A percentile compares a stretch with the other conserved stretches of the same genome.
Evolutionary conservation across 2,329 filamentous ascomycete species (phyloP).

Genomic region (Talaromyces marneffei): DNA sequence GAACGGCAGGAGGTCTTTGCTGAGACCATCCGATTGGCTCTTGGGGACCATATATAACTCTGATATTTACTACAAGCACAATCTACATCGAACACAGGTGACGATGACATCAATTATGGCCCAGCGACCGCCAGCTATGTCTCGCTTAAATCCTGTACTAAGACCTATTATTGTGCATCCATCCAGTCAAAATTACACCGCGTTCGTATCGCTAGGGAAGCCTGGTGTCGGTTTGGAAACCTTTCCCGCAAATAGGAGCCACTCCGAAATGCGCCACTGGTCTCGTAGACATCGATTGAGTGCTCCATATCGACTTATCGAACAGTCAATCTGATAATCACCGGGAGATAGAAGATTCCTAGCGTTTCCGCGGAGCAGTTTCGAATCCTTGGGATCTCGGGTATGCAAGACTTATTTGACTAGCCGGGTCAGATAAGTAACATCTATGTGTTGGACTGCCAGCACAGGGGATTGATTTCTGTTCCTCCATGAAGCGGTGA

Average conservation of each 20-base stretch:
- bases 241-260: not conserved
- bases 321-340: not conserved
- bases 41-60: not conserved
- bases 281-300: not conserved
- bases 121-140: not conserved
- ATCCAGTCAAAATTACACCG: not conserved
- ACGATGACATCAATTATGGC: not conserved
- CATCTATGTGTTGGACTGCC: not conserved
- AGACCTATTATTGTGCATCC: not conserved
- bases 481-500: not conserved
- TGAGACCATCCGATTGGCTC: constrained; percentile 9
- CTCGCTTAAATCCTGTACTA: not conserved
- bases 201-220: not conserved
- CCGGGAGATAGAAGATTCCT: too few species aligned
- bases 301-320: not conserved
- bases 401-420: not conserved
- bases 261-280: not conserved
- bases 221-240: not conserved
- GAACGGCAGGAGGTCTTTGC: not conserved
- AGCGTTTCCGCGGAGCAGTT: not conserved
- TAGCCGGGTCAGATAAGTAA: not conserved
- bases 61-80: not conserved
- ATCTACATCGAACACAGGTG: not conserved
- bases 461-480: not conserved
- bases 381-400: too few species aligned